A percentile compares a stretch with the other conserved stretches of the same genome.
phyloP scores from a whole-genome alignment of 2,329 filamentous ascomycete genomes.

The Neofusicoccum ribis region DNA sequence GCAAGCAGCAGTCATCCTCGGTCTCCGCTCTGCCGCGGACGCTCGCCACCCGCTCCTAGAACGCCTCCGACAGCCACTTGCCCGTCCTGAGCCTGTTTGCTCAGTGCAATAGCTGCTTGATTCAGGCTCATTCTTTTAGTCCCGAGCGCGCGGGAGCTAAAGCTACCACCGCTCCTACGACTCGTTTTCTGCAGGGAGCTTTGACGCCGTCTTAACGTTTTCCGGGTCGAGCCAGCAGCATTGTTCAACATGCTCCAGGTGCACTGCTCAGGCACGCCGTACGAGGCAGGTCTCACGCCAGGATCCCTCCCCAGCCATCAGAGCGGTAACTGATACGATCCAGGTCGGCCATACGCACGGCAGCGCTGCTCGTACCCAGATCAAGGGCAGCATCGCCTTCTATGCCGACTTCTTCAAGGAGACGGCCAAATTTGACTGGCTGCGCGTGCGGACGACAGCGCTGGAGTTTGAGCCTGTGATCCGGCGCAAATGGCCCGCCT shows the following conservation, averaged over 20 bases:
- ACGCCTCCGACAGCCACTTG: too few relatives aligned
- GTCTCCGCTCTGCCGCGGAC: background rate
- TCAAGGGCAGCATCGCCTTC: constrained; percentile 47
- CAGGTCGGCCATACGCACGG: constrained; percentile 53
- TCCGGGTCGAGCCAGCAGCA: background rate
- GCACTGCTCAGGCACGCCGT: constrained; percentile 44
- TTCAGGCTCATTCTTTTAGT: background rate
- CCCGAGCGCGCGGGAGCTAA: background rate
- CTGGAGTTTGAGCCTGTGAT: constrained; percentile 50
- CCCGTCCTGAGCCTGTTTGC: background rate
- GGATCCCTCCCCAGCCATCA: background rate
- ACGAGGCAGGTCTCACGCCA: constrained; percentile 34
- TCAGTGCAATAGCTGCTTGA: too few relatives aligned
- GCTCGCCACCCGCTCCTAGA: too few relatives aligned
- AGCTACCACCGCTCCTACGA: background rate
- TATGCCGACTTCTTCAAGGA: constrained; percentile 50
- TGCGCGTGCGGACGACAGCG: constrained; percentile 47
- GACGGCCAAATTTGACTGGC: constrained; percentile 50
- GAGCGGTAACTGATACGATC: background rate
- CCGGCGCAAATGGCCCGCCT: constrained; percentile 43
- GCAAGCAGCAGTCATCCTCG: background rate
- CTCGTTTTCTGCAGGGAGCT: background rate
- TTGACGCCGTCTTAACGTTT: background rate
- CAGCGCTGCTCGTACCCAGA: constrained; percentile 38
- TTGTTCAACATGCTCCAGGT: constrained; percentile 39